Evolutionary conservation across 148 eudicot genomes (phyloP), one percentile per base, ranked within the genome.

Genomic region (Gaultheria prostrata): DNA sequence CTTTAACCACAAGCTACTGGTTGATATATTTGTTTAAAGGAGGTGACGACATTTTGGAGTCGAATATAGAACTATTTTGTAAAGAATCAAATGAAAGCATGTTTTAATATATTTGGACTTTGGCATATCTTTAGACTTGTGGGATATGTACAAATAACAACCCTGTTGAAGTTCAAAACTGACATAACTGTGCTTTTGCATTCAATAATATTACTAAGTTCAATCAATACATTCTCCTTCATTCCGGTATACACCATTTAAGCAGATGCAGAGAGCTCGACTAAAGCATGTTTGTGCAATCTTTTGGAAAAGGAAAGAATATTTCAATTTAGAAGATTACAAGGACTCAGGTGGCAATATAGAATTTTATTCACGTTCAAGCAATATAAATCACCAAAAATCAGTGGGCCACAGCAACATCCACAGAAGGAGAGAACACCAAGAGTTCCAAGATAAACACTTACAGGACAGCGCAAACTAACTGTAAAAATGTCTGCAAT

Each of bases 391-490:
- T 32, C 17, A 30, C 18, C 8, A 33, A 13, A 56, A 20, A 56
- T 56, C 61, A 26, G 18, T 5, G 35, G 54, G 30, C 28, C 35
- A 14, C 33, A 50, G 1, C 79, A 76, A 63, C 54, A n/a, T n/a
- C 20, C 82, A n/a, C 15, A 18, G 20, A 4, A 35, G 71, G 61
- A 63, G 35, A 77, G 13, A 43, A 24, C 74, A 20, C 10, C 69
- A 1, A 45, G 54, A 53, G 30, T 21, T 65, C 45, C 14, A 67
- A 30, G 35, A 57, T 15, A 56, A 80, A 35, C 57, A 89, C 98
- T 93, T 90, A 97, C 98, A 78, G 99, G 99, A 86, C 99, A 97
- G 15, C 97, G 95, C 76, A 97, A 91, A 90, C 90, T 94, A 84
- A 94, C 94, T 30, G 94, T 86, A 86, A 97, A 87, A 30, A 85